Base-by-base conservation (phyloP, 306 rosid genomes). In the Erythrophleum fordii region DNA sequence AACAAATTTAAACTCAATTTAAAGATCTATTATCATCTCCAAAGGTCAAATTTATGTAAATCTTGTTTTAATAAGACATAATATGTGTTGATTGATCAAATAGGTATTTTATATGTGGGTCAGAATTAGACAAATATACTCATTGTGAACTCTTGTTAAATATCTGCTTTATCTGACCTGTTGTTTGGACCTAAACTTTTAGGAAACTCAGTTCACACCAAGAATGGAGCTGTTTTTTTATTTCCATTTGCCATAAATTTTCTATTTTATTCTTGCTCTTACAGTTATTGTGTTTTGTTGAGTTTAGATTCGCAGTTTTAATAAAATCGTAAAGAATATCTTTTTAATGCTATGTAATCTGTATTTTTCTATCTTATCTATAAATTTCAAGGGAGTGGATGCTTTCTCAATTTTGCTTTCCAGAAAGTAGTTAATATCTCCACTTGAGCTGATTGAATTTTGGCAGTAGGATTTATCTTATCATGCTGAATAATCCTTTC, bases 371-470 rank as follows among this genome's bases (percentile, higher is more conserved):
- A 11, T 25, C 51, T n/a, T 37, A 8, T 6, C 20, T 20, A 34
- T 23, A 39, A 58, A 22, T 52, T 74, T 37, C 5, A 16, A 56
- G 37, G 0, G 22, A 13, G 55, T 22, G 44, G 26, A 8, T 20
- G 11, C 4, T 60, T 16, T 26, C 22, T 74, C 39, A 37, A 42
- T 55, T 28, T 55, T 14, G 52, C 31, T 53, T 13, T 41, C 11
- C 11, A 11, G 12, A 29, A 73, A 55, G 34, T 13, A 67, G 22
- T 56, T 42, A 31, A 56, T 65, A 28, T 31, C 14, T 56, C 8
- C n/a, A 55, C 31, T 81, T 69, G 46, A 26, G 9, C 53, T 41
- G 29, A 74, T 62, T 61, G 31, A 45, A 44, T 23, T 52, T 18
- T 20, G 26, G 26, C 13, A 45, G 69, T 10, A 28, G 16, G 64